phyloP scores from a whole-genome alignment of 1,284 basidiomycete genomes.

The Ceratobasidium theobromae region DNA sequence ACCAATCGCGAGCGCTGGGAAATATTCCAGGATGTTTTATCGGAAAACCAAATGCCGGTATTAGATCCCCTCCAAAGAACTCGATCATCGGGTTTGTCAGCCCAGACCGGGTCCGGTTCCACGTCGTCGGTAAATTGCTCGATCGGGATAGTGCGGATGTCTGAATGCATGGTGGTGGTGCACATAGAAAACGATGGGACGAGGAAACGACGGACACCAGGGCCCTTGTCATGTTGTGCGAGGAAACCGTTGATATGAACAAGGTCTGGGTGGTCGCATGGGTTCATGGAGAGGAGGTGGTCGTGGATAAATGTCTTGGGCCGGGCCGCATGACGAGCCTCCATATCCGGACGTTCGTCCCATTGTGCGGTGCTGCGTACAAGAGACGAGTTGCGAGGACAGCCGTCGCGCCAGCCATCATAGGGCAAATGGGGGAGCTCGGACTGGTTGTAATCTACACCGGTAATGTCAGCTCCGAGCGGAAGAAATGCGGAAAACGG shows the following conservation, averaged over 20 bases:
- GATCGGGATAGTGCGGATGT: conserved; percentile 58
- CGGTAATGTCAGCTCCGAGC: neutral
- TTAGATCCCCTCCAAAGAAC: conserved; percentile 67
- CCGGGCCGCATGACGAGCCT: conserved; percentile 15
- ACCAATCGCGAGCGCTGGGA: conserved; percentile 52
- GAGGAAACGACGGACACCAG: conserved; percentile 50
- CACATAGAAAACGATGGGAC: conserved; percentile 58
- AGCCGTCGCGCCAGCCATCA: conserved; percentile 44
- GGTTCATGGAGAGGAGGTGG: conserved; percentile 56
- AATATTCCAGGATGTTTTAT: conserved; percentile 51
- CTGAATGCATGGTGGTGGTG: conserved; percentile 57
- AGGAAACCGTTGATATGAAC: conserved; percentile 58
- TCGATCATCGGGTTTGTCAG: conserved; percentile 56
- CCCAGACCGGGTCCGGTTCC: conserved; percentile 56
- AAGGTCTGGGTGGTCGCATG: conserved; percentile 58
- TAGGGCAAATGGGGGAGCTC: conserved; percentile 39
- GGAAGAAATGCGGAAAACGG: neutral
- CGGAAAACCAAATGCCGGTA: conserved; percentile 59
- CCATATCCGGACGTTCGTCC: conserved; percentile 37
- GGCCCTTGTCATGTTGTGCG: conserved; percentile 52
- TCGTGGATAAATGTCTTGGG: conserved; percentile 54
- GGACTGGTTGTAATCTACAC: neutral
- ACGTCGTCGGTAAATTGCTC: conserved; percentile 47
- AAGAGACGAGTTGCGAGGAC: conserved; percentile 30
- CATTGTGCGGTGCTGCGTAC: conserved; percentile 39